Evolutionary conservation across 2,329 filamentous ascomycete genomes (phyloP), one percentile per base, ranked within the genome.

Genomic region (Pestalotiopsis sp.): DNA sequence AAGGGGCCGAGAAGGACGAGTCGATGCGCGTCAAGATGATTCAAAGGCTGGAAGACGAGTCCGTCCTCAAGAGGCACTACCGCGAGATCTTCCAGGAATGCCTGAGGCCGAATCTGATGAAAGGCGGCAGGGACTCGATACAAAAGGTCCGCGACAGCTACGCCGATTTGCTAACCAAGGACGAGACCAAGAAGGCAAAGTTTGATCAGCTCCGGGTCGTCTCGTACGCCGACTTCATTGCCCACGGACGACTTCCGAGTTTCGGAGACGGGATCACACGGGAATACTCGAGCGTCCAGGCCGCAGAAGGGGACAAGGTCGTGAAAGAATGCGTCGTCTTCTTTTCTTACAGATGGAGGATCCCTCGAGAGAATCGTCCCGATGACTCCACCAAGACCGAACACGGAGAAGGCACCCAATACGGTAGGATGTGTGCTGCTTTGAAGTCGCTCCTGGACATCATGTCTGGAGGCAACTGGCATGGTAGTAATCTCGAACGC

Each of bases 291-390:
- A 36, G 39, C 25, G 14, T 64, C 20, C 23, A 14, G 5, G 39
- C 27, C 31, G 62, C 12, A 13, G 7, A 27, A 20, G 4, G 31
- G 39, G 61, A 23, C 7, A 25, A 3, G 31, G 20, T 20, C 23
- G 12, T 38, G 14, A 57, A 66, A 20, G 41, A 56, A 11, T 57
- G 14, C 36, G 63, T 66, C 45, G 31, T 66, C 0, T 66, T 66
- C 63, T 57, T 66, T 27, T 66, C 63, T 3, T 66, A 66, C 25
- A 14, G 63, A 39, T 66, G 63, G 63, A 23, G 31, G 36, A 25
- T 27, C 13, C 23, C 27, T 17, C 25, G 13, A 9, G n/a, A n/a
- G n/a, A 39, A 36, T 52, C 45, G n/a, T n/a, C 59, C n/a, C 14
- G 31, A 62, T n/a, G 27, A 62, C 45, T 17, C 31, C 27, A 20